Evolutionary conservation across 495 filamentous ascomycete genomes (phyloP).

Genomic region (Sordaria brevicollis): DNA sequence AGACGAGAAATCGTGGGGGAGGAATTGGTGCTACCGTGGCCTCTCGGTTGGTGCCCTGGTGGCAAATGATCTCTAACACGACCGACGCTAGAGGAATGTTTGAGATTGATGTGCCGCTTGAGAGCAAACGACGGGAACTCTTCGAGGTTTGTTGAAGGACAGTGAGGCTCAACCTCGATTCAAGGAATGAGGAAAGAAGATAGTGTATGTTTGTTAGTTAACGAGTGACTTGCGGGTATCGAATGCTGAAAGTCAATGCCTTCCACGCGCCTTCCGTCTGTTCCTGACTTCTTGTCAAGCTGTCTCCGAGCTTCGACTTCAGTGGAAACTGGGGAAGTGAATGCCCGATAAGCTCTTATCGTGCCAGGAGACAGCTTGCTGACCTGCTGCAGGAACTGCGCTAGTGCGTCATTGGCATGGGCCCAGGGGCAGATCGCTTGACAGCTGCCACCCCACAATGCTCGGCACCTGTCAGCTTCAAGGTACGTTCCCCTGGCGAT

Average conservation of each 20-base stretch:
- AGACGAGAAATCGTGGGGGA: background rate
- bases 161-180: background rate
- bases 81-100: background rate
- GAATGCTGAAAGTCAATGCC: background rate
- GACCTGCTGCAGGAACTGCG: background rate
- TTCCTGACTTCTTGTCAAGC: too few relatives aligned
- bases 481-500: background rate
- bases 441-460: background rate
- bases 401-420: background rate
- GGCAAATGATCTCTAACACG: background rate
- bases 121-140: background rate
- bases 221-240: background rate
- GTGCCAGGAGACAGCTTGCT: background rate
- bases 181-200: background rate
- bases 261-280: background rate
- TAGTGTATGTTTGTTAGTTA: background rate
- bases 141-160: background rate
- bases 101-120: background rate
- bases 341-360: background rate
- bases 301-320: background rate
- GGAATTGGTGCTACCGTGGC: conserved; percentile 2
- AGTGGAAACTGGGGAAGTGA: background rate
- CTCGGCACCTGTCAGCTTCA: background rate
- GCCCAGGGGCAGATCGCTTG: background rate
- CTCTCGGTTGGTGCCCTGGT: background rate